phyloP scores from a whole-genome alignment of 2,329 filamentous ascomycete genomes.

The Phyllosticta paracitricarpa region DNA sequence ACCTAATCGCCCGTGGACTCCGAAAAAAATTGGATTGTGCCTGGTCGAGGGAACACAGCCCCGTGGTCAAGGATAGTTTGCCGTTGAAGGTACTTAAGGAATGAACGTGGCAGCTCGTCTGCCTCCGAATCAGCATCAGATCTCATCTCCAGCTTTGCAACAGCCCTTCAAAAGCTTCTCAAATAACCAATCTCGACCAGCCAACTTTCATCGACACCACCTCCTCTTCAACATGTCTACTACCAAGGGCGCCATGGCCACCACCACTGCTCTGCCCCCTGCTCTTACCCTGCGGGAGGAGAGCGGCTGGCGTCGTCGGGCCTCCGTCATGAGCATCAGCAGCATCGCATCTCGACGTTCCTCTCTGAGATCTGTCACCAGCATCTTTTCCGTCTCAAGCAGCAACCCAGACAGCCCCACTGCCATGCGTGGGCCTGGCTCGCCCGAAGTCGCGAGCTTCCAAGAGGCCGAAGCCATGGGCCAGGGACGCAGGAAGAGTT shows the following conservation, averaged over 20 bases:
- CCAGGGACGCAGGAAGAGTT: not conserved
- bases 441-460: not conserved
- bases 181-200: not conserved
- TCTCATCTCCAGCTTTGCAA: not conserved
- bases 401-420: not conserved
- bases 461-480: not conserved
- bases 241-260: not conserved
- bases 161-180: not conserved
- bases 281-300: not conserved
- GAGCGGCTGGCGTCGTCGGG: not conserved
- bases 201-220: not conserved
- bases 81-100: not conserved
- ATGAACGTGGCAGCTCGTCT: not conserved
- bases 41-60: not conserved
- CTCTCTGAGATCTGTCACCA: not conserved
- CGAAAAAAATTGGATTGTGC: not conserved
- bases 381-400: not conserved
- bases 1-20: not conserved
- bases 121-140: not conserved
- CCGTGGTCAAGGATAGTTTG: not conserved
- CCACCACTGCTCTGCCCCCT: not conserved
- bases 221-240: not conserved
- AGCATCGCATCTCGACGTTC: not conserved
- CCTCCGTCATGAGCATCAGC: not conserved
- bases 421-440: not conserved